Evolutionary conservation across 2,329 filamentous ascomycete genomes (phyloP).

Genomic region (Neocatenulostroma microsporum): DNA sequence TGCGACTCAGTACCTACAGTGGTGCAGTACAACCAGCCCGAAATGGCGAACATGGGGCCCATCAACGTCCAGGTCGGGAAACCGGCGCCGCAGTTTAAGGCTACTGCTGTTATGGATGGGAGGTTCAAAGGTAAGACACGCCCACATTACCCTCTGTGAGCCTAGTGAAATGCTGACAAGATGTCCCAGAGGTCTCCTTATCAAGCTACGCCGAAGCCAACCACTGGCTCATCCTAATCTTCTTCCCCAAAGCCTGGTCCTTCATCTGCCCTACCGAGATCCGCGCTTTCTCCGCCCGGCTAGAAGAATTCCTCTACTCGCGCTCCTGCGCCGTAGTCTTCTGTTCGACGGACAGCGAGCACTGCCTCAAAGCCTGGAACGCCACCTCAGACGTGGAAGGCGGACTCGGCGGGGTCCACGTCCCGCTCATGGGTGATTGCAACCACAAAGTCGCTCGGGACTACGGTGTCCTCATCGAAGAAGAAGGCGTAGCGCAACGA

Average conservation of each 20-base stretch:
- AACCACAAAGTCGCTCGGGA: conserved; percentile 52
- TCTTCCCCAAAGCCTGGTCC: conserved; percentile 62
- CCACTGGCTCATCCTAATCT: conserved; percentile 56
- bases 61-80: conserved; percentile 20
- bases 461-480: conserved; percentile 58
- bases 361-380: conserved; percentile 51
- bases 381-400: conserved; percentile 52
- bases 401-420: conserved; percentile 53
- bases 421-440: conserved; percentile 56
- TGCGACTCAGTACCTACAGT: too few relatives aligned
- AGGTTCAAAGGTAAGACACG: conserved; percentile 24
- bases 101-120: conserved; percentile 24
- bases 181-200: conserved; percentile 23
- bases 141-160: background rate
- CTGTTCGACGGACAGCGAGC: conserved; percentile 56
- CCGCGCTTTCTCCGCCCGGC: conserved; percentile 55
- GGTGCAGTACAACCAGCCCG: too few relatives aligned
- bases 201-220: conserved; percentile 28
- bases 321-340: conserved; percentile 55
- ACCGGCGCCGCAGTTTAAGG: conserved; percentile 23
- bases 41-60: too few relatives aligned
- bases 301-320: conserved; percentile 49
- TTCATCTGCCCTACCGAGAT: conserved; percentile 62
- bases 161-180: conserved; percentile 4
- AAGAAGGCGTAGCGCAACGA: conserved; percentile 55